phyloP scores from a whole-genome alignment of 2,329 filamentous ascomycete genomes.

The Exophiala sp. region DNA sequence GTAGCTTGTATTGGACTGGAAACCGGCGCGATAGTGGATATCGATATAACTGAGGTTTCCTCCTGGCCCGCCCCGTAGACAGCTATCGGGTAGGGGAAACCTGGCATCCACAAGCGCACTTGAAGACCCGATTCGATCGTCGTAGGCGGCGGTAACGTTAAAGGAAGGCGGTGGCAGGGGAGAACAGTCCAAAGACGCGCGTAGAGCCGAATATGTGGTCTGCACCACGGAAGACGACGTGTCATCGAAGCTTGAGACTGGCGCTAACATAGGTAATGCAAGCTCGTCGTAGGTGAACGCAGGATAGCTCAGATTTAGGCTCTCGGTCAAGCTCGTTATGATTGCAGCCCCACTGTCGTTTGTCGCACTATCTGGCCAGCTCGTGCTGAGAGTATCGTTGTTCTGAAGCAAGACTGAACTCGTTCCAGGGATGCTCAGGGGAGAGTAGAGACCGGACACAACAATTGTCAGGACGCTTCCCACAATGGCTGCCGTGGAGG shows the following conservation, averaged over 20 bases:
- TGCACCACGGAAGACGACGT: no score
- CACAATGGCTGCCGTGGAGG: conserved; percentile 21
- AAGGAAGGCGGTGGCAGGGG: no score
- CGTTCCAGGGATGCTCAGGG: no score
- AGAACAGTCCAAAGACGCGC: conserved; percentile 14
- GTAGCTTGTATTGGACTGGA: conserved; percentile 8
- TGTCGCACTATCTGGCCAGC: conserved; percentile 11
- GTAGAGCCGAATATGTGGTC: no score
- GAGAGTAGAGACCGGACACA: conserved; percentile 32
- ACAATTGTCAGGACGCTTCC: conserved; percentile 28
- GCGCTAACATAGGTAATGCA: conserved; percentile 21
- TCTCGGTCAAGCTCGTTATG: conserved; percentile 19
- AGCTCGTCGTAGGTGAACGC: conserved; percentile 20
- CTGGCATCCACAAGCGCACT: no score
- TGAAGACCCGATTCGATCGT: no score
- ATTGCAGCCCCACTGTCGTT: conserved; percentile 20
- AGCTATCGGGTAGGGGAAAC: conserved; percentile 11
- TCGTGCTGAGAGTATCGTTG: conserved; percentile 27
- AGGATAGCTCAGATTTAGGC: conserved; percentile 16
- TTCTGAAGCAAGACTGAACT: no score
- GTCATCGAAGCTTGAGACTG: no score
- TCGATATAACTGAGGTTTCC: conserved; percentile 14
- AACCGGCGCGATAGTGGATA: no score
- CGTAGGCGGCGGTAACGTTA: no score
- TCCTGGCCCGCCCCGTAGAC: conserved; percentile 14